Evolutionary conservation across 2,329 filamentous ascomycete genomes (phyloP).

Genomic region (Penicillium concentricum): DNA sequence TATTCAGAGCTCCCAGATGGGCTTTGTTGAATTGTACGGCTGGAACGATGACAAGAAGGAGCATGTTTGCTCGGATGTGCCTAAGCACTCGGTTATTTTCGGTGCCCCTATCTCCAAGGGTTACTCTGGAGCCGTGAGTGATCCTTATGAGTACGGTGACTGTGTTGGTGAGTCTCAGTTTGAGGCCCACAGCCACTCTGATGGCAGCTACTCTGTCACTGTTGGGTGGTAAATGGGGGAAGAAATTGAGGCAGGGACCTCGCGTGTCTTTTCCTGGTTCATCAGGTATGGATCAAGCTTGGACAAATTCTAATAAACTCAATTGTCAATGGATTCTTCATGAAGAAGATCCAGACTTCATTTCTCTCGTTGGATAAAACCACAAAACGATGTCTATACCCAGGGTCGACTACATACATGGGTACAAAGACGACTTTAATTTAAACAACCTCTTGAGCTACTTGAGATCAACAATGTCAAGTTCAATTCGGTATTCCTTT

Average conservation of each 20-base stretch:
- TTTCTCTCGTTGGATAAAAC: neutral
- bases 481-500: neutral
- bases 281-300: too few relatives aligned
- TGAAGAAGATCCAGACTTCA: neutral
- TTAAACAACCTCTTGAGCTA: neutral
- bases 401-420: neutral
- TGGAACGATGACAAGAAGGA: conserved; percentile 13
- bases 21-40: conserved; percentile 33
- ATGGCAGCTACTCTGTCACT: neutral
- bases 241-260: neutral
- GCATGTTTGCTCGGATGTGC: conserved; percentile 14
- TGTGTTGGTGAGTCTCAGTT: conserved; percentile 27
- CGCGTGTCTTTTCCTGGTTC: neutral
- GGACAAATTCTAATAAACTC: neutral
- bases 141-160: conserved; percentile 31
- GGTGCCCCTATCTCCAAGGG: conserved; percentile 19
- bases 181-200: conserved; percentile 2
- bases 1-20: conserved; percentile 23
- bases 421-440: neutral
- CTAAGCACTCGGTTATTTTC: conserved; percentile 18
- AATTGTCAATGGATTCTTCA: neutral
- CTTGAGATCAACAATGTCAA: neutral
- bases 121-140: conserved; percentile 9
- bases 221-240: neutral
- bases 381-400: neutral